phyloP scores from a whole-genome alignment of 2,329 filamentous ascomycete genomes.

The Aspergillus novofumigatus region DNA sequence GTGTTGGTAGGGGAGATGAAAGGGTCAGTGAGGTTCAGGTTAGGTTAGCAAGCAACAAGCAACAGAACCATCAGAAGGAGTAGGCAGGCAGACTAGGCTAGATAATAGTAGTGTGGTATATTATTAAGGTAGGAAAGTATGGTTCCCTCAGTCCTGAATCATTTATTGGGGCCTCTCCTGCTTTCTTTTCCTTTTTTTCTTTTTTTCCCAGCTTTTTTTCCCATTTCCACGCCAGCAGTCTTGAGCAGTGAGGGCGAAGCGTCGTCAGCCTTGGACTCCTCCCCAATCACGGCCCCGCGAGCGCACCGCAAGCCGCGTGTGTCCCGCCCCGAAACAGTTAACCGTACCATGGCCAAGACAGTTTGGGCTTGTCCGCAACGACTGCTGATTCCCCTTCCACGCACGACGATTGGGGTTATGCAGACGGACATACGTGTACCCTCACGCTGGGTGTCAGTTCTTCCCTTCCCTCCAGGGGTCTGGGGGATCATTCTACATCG shows the following conservation, averaged over 20 bases:
- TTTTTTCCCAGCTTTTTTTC: slow-evolving; percentile 7
- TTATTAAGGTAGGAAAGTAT: not conserved
- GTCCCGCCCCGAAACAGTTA: slow-evolving; percentile 25
- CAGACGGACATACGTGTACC: not conserved
- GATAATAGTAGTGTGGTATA: not conserved
- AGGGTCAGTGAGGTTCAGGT: not conserved
- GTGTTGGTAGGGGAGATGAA: not conserved
- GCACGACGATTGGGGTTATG: not conserved
- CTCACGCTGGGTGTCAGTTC: not conserved
- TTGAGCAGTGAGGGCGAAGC: slow-evolving; percentile 18
- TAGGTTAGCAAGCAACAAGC: not conserved
- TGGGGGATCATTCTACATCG: not conserved
- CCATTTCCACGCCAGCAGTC: slow-evolving; percentile 8
- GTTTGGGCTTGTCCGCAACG: slow-evolving; percentile 10
- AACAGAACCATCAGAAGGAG: not conserved
- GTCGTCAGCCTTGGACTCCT: slow-evolving; percentile 33
- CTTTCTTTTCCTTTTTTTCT: not conserved
- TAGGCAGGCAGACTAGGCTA: no score
- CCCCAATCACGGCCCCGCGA: slow-evolving; percentile 33
- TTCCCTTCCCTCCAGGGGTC: not conserved
- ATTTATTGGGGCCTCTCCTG: not conserved
- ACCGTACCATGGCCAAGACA: slow-evolving; percentile 27
- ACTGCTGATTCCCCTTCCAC: slow-evolving; percentile 1
- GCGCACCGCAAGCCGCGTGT: slow-evolving; percentile 34
- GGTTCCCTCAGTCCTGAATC: not conserved